A percentile compares a stretch with the other conserved stretches of the same genome.
Evolutionary conservation across 257 asterid genomes (phyloP).

Genomic region (Nicotiana noctiflora): DNA sequence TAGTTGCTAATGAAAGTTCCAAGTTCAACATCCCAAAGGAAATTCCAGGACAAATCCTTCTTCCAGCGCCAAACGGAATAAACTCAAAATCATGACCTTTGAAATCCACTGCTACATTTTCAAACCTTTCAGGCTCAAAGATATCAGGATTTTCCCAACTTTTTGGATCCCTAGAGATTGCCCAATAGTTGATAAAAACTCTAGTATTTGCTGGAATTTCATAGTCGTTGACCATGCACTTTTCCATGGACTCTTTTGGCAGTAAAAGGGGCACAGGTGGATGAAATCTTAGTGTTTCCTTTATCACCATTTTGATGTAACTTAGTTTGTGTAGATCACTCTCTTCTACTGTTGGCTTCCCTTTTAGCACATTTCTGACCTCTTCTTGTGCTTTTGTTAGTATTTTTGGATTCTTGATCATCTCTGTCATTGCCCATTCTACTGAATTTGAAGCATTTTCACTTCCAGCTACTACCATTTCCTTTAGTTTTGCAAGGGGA

Average conservation of each 20-base stretch:
- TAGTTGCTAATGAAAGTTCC: constrained; percentile 14
- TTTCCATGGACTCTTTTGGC: constrained; percentile 11
- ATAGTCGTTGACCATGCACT: neutral
- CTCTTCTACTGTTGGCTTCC: constrained; percentile 9
- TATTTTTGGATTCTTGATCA: constrained; percentile 18
- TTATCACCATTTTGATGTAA: constrained; percentile 22
- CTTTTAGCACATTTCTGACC: constrained; percentile 9
- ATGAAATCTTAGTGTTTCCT: constrained; percentile 23
- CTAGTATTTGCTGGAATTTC: constrained; percentile 13
- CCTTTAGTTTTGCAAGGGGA: constrained; percentile 7
- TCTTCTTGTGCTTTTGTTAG: constrained; percentile 19
- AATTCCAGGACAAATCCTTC: constrained; percentile 20
- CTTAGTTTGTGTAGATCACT: constrained; percentile 6
- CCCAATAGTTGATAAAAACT: constrained; percentile 18
- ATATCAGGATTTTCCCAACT: constrained; percentile 17
- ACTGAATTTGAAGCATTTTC: constrained; percentile 13
- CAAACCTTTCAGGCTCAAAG: constrained; percentile 23
- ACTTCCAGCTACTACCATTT: constrained; percentile 17
- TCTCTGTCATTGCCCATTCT: constrained; percentile 25
- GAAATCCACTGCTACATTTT: neutral
- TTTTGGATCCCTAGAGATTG: constrained; percentile 20
- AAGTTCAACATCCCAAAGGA: constrained; percentile 15
- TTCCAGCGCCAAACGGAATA: constrained; percentile 26
- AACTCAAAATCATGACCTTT: constrained; percentile 15
- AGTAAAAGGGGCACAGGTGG: constrained; percentile 20